Evolutionary conservation across 2,329 filamentous ascomycete species (phyloP), one percentile per base, ranked within the genome.

Genomic region (Fusarium irregulare): DNA sequence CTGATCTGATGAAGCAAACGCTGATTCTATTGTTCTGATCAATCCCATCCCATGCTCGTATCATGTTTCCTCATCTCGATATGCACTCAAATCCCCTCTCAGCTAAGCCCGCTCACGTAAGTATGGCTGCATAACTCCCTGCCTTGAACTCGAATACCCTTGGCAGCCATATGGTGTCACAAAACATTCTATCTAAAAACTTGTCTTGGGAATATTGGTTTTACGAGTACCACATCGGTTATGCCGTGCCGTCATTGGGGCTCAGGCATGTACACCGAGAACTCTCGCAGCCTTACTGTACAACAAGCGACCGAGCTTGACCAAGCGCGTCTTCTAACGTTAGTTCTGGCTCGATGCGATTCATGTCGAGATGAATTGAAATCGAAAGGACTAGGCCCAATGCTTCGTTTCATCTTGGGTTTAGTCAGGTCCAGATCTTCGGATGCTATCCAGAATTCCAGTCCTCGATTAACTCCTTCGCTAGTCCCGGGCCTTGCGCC

Each of bases 271-370:
- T 37, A 32, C 9, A 40, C 20, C 25, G 32, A 51, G 18, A 37
- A 34, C 37, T 28, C 23, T 66, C 48, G n/a, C 30, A 66, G 63
- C 62, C 63, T 66, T 66, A 42, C 41, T 49, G 63, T 66, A 46
- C 44, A 66, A 56, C 34, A 13, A 37, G 34, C 34, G 34, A 37
- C 63, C 21, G 21, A 42, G 32, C 34, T 28, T 53, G 25, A 42
- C 18, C 49, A 53, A 42, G 34, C 34, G 30, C 14, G 21, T 40
- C 54, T 23, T 27, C 21, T 28, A n/a, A n/a, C n/a, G n/a, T n/a
- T n/a, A 28, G 28, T 13, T 28, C 28, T 28, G 14, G 14, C 34
- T 53, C 34, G 21, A 48, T 34, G 16, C 20, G 34, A 32, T 49
- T 20, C 58, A 44, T 28, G 30, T 54, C 9, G 25, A 28, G 18